Conservation (phyloP, 2,329 filamentous ascomycete species). For the Claviceps sp. region DNA sequence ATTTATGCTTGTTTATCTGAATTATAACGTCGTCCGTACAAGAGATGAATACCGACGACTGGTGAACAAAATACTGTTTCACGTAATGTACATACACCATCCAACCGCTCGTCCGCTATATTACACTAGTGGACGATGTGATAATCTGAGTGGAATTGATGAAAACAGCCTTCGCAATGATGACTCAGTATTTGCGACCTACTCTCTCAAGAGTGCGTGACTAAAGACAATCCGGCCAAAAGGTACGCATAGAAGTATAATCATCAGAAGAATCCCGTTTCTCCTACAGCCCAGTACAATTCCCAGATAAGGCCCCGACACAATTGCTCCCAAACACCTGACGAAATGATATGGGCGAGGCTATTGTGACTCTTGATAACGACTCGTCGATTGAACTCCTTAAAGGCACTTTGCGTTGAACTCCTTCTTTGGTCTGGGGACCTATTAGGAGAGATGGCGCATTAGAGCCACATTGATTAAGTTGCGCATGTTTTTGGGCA, state of each 20-base stretch:
- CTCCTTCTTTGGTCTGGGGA: neutral
- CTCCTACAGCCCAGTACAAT: neutral
- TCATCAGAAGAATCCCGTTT: neutral
- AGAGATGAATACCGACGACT: too few species aligned
- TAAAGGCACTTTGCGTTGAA: neutral
- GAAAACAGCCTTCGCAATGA: neutral
- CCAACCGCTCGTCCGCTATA: too few species aligned
- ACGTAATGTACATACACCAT: too few species aligned
- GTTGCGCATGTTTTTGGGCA: slow-evolving; percentile 26
- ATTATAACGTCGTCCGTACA: too few species aligned
- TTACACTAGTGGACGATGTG: neutral
- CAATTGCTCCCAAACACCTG: neutral
- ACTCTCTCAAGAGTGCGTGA: neutral
- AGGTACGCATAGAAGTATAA: neutral
- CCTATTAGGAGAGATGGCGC: neutral
- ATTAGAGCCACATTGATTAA: slow-evolving; percentile 18
- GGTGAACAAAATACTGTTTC: too few species aligned
- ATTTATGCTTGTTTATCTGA: too few species aligned
- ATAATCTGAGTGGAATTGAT: neutral
- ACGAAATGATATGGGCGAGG: neutral
- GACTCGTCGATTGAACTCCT: neutral
- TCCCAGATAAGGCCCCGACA: neutral
- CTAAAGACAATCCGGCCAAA: neutral
- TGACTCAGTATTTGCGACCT: neutral
- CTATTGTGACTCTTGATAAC: neutral